phyloP scores from a whole-genome alignment of 768 basidiomycete genomes.

The Lactarius quietus region DNA sequence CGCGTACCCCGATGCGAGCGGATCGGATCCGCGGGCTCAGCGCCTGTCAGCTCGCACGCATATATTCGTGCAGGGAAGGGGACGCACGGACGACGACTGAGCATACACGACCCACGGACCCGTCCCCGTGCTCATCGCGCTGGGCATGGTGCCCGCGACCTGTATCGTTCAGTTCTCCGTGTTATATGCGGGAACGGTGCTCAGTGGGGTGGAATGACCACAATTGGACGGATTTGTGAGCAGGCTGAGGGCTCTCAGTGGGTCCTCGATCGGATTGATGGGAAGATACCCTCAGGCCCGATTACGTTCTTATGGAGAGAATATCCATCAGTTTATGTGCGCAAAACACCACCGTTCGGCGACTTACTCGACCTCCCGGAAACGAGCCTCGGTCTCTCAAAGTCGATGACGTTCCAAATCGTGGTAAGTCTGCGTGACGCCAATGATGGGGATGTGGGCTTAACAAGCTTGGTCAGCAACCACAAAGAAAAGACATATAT shows the following conservation, averaged over 20 bases:
- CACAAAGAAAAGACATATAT: neutral
- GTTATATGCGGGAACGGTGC: slow-evolving; percentile 43
- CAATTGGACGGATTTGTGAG: slow-evolving; percentile 36
- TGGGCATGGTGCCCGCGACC: too few relatives aligned
- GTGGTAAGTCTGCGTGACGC: slow-evolving; percentile 84
- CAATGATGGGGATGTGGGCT: slow-evolving; percentile 89
- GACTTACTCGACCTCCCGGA: slow-evolving; percentile 36
- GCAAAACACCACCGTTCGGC: neutral
- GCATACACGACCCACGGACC: too few relatives aligned
- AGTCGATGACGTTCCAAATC: slow-evolving; percentile 97
- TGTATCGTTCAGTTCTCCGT: too few relatives aligned
- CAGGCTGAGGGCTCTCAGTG: slow-evolving; percentile 32
- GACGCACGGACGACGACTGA: too few relatives aligned
- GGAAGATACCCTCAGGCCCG: neutral
- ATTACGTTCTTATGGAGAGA: neutral
- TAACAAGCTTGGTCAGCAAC: slow-evolving; percentile 16
- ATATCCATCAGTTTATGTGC: neutral
- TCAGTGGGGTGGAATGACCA: slow-evolving; percentile 38
- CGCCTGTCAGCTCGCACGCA: too few relatives aligned
- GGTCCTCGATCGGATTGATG: slow-evolving; percentile 13
- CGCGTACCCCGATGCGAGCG: too few relatives aligned
- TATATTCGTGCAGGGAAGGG: too few relatives aligned
- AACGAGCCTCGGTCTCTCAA: slow-evolving; percentile 76
- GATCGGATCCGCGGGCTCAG: too few relatives aligned
- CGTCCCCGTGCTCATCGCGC: too few relatives aligned